These are phyloP conservation scores for Cinchona pubescens DNA, from an alignment of 257 asterid species.

Conservation along the genomic window DNA sequence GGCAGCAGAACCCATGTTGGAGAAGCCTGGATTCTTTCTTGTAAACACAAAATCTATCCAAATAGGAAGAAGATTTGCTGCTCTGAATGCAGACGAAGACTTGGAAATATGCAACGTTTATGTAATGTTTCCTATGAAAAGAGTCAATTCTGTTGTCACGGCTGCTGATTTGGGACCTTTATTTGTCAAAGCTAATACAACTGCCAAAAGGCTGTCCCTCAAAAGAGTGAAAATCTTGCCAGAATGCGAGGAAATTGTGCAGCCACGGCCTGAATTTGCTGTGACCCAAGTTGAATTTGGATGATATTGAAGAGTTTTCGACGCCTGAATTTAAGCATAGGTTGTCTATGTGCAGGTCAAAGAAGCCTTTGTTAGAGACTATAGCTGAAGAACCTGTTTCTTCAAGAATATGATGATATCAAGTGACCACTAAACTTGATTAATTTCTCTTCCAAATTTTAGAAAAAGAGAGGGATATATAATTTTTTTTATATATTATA, in stretches of 20 bases:
- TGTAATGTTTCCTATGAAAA: conserved; percentile 68
- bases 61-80: conserved; percentile 62
- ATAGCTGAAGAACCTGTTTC: conserved; percentile 60
- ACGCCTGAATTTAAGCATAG: conserved; percentile 53
- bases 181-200: conserved; percentile 57
- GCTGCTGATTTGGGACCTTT: conserved; percentile 71
- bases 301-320: conserved; percentile 54
- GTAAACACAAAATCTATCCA: conserved; percentile 55
- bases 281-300: conserved; percentile 56
- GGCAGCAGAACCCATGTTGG: conserved; percentile 70
- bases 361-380: conserved; percentile 86
- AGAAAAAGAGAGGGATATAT: conserved; percentile 11
- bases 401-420: too few species aligned
- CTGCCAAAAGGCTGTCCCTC: conserved; percentile 39
- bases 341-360: conserved; percentile 63
- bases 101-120: conserved; percentile 63
- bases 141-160: conserved; percentile 52
- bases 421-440: neutral
- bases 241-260: conserved; percentile 24
- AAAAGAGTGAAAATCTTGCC: conserved; percentile 55
- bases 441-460: conserved; percentile 18
- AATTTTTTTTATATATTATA: neutral
- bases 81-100: conserved; percentile 82
- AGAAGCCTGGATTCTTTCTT: conserved; percentile 55
- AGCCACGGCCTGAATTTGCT: conserved; percentile 1